phyloP scores from a whole-genome alignment of 1,139 yeast species.

The Sugiyamaella pinicola region DNA sequence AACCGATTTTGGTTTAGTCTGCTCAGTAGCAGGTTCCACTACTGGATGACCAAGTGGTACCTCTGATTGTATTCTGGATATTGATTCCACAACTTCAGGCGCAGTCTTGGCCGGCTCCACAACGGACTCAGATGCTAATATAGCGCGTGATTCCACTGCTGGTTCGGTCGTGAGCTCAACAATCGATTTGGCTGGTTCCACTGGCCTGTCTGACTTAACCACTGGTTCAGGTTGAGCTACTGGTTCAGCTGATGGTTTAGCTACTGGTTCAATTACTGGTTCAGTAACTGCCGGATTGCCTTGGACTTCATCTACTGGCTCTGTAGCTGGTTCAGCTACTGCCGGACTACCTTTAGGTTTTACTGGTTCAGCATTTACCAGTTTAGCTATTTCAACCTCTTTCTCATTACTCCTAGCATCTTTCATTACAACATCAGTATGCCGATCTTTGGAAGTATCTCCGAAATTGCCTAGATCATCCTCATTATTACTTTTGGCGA shows the following conservation, averaged over 20 bases:
- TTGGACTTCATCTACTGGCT: not conserved
- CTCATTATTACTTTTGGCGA: not conserved
- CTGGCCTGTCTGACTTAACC: not conserved
- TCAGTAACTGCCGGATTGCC: too few species aligned
- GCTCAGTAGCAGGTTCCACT: too few species aligned
- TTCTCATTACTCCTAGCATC: too few species aligned
- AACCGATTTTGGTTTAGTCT: too few species aligned
- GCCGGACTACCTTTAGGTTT: not conserved
- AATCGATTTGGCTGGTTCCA: not conserved
- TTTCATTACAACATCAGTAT: not conserved
- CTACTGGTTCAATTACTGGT: not conserved
- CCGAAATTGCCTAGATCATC: not conserved
- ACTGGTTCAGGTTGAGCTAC: slow-evolving; percentile 1
- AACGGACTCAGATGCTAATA: not conserved
- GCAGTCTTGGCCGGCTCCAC: not conserved
- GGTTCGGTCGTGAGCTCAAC: not conserved
- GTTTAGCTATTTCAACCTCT: not conserved
- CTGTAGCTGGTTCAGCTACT: not conserved
- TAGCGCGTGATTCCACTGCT: not conserved
- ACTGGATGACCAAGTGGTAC: too few species aligned
- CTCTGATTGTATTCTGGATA: not conserved
- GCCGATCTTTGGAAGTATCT: not conserved
- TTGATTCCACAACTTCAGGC: not conserved
- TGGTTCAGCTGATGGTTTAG: not conserved
- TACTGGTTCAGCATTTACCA: not conserved